These are phyloP conservation scores for Hordeum vulgare DNA, from an alignment of 176 grass and related monocot genomes.

Conservation along the genomic window DNA sequence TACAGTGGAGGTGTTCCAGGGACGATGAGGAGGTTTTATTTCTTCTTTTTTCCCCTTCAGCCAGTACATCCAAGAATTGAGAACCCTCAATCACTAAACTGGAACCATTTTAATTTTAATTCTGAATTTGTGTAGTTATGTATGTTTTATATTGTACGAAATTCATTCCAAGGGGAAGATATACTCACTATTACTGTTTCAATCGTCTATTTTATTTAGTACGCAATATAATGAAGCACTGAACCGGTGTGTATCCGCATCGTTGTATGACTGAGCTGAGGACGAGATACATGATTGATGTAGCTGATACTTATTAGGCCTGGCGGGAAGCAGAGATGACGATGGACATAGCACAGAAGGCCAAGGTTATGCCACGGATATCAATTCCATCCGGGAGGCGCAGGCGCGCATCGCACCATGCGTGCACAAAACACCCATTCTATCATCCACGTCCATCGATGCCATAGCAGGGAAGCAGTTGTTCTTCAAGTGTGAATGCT, in stretches of 20 bases:
- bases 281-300: not conserved
- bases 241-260: not conserved
- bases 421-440: slow-evolving; percentile 64
- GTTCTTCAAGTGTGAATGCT: slow-evolving; percentile 96
- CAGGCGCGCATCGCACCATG: slow-evolving; percentile 62
- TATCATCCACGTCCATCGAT: slow-evolving; percentile 58
- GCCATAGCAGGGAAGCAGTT: slow-evolving; percentile 51
- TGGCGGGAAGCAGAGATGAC: slow-evolving; percentile 37
- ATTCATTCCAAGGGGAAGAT: not conserved
- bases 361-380: slow-evolving; percentile 55
- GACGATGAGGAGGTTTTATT: no score
- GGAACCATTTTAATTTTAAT: not conserved
- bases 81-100: not conserved
- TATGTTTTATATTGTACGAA: not conserved
- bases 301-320: slow-evolving; percentile 25
- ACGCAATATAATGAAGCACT: not conserved
- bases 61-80: not conserved
- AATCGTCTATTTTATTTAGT: not conserved
- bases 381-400: slow-evolving; percentile 70
- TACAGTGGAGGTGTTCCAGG: no score
- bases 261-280: not conserved
- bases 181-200: not conserved
- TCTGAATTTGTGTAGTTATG: not conserved
- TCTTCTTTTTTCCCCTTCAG: not conserved
- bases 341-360: not conserved